These are phyloP conservation scores for Aechmea fasciata DNA, from an alignment of 176 grass and related monocot genomes.

Conservation along the genomic window DNA sequence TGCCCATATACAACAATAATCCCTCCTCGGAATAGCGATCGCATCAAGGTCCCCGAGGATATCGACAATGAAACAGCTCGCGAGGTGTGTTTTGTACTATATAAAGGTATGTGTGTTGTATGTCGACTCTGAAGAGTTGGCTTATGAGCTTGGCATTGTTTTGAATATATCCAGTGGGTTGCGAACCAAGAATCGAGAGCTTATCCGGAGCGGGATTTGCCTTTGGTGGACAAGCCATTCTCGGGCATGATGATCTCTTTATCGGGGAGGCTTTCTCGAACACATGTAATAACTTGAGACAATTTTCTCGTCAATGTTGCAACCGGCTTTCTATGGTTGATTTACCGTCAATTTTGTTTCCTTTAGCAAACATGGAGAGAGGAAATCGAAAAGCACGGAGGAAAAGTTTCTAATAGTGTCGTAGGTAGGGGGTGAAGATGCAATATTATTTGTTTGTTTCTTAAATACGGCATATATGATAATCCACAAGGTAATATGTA, in stretches of 20 bases:
- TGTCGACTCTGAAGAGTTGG: not conserved
- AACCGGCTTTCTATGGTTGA: not conserved
- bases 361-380: constrained; percentile 36
- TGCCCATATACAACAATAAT: constrained; percentile 36
- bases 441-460: not conserved
- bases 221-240: constrained; percentile 38
- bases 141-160: constrained; percentile 4
- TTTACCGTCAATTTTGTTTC: not conserved
- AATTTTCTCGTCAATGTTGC: constrained; percentile 7
- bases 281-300: constrained; percentile 44
- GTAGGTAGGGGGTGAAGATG: constrained; percentile 32
- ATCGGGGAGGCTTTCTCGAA: constrained; percentile 64
- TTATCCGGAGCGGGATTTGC: constrained; percentile 35
- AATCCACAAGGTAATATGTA: not conserved
- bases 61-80: constrained; percentile 30
- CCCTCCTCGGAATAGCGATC: constrained; percentile 26
- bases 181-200: constrained; percentile 31
- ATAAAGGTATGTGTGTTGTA: not conserved
- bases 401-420: constrained; percentile 47
- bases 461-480: no score
- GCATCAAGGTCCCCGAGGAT: constrained; percentile 41
- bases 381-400: constrained; percentile 75
- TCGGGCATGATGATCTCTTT: constrained; percentile 54
- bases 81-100: constrained; percentile 25
- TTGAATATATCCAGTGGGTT: constrained; percentile 40